Evolutionary conservation across 2,329 filamentous ascomycete genomes (phyloP).

Genomic region (Coniochaeta pulveracea): DNA sequence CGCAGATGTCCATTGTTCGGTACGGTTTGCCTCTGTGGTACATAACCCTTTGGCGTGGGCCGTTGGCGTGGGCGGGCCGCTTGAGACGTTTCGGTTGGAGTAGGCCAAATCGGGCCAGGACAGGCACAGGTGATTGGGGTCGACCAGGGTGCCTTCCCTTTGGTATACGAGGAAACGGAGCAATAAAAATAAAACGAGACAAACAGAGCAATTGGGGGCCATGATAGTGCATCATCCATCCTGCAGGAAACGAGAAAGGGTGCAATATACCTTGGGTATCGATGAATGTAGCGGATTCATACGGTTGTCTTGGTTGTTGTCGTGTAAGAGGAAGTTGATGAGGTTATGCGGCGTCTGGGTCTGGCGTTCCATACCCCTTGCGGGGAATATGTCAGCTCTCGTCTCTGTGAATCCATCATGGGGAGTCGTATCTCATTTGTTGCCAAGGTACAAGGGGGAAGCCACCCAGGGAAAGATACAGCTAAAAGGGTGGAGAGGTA

Average conservation of each 20-base stretch:
- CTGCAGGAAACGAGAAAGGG: constrained; percentile 9
- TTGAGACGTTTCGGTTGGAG: constrained; percentile 13
- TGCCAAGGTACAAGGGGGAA: neutral
- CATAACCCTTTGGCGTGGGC: too few species aligned
- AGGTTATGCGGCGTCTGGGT: constrained; percentile 16
- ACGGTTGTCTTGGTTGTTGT: constrained; percentile 22
- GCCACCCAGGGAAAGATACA: neutral
- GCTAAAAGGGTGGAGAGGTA: neutral
- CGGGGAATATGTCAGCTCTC: constrained; percentile 10
- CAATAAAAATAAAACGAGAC: constrained; percentile 1
- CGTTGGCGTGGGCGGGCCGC: too few species aligned
- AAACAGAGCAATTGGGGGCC: constrained; percentile 6
- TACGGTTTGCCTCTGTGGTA: too few species aligned
- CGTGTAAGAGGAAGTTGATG: constrained; percentile 14
- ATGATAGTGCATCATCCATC: constrained; percentile 6
- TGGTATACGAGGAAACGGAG: constrained; percentile 1
- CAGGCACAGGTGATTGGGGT: constrained; percentile 2
- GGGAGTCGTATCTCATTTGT: neutral
- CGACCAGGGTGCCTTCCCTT: constrained; percentile 3
- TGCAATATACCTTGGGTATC: constrained; percentile 27
- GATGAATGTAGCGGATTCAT: constrained; percentile 28
- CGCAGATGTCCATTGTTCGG: too few species aligned
- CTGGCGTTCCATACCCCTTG: constrained; percentile 6
- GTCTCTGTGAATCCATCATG: neutral
- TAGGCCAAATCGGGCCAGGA: constrained; percentile 10